Evolutionary conservation across 2,329 filamentous ascomycete genomes (phyloP).

Genomic region (Alternaria sp.): DNA sequence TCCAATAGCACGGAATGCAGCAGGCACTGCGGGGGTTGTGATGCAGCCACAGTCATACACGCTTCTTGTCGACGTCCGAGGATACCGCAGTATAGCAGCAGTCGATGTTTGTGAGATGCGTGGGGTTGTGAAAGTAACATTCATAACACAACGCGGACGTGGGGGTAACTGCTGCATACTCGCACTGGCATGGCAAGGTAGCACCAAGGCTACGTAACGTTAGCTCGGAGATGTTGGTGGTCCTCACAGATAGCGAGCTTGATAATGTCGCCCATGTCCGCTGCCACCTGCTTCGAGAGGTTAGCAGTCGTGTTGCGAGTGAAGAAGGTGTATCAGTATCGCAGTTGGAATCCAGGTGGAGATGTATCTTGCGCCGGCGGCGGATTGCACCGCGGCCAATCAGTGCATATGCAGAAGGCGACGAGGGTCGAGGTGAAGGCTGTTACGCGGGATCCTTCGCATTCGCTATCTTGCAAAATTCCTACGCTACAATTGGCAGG

Average conservation of each 20-base stretch:
- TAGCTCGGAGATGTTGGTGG: not conserved
- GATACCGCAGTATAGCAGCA: not conserved
- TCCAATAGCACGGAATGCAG: too few species aligned
- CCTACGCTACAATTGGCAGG: slow-evolving; percentile 10
- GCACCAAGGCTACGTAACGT: not conserved
- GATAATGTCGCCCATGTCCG: not conserved
- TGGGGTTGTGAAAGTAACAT: not conserved
- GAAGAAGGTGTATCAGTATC: not conserved
- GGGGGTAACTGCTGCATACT: not conserved
- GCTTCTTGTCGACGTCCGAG: not conserved
- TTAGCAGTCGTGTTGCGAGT: not conserved
- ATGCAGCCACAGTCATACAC: not conserved
- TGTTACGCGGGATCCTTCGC: not conserved
- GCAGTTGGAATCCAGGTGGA: not conserved
- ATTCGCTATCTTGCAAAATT: not conserved
- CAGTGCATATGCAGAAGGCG: not conserved
- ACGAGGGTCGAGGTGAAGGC: not conserved
- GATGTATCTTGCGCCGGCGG: not conserved
- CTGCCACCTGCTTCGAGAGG: not conserved
- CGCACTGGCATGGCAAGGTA: not conserved
- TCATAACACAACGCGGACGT: not conserved
- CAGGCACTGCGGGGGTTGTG: not conserved
- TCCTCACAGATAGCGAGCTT: not conserved
- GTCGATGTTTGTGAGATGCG: not conserved
- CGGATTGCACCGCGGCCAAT: not conserved